Conservation (phyloP, 805 yeast species). For the Teunomyces lycoperdinae region DNA sequence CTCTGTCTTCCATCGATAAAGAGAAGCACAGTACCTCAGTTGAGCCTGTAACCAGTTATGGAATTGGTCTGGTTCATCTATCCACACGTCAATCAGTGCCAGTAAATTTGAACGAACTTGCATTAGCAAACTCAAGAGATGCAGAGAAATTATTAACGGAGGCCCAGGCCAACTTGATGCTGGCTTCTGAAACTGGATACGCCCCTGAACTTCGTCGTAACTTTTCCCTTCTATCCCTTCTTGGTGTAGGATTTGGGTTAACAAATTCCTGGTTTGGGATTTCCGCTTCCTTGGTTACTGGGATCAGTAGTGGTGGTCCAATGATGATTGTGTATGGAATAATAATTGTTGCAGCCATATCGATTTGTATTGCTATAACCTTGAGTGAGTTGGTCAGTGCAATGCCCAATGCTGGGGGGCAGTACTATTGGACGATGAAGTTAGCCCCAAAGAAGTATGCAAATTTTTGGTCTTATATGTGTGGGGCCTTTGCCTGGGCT, state of each 20-base stretch:
- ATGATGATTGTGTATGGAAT: slow-evolving; percentile 56
- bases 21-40: not conserved
- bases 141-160: slow-evolving; percentile 12
- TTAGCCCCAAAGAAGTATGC: slow-evolving; percentile 50
- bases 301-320: slow-evolving; percentile 59
- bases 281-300: slow-evolving; percentile 52
- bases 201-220: slow-evolving; percentile 21
- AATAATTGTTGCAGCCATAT: slow-evolving; percentile 46
- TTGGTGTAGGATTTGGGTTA: slow-evolving; percentile 60
- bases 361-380: slow-evolving; percentile 47
- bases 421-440: slow-evolving; percentile 56
- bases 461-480: slow-evolving; percentile 50
- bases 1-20: not conserved
- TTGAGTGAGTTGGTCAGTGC: slow-evolving; percentile 54
- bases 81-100: not conserved
- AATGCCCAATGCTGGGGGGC: slow-evolving; percentile 59
- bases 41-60: not conserved
- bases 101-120: slow-evolving; percentile 5
- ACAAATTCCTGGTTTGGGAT: slow-evolving; percentile 64
- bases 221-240: slow-evolving; percentile 45
- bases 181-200: slow-evolving; percentile 30
- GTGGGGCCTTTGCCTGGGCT: slow-evolving; percentile 63
- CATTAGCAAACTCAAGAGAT: slow-evolving; percentile 4
- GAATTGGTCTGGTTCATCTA: not conserved
- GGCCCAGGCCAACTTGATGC: slow-evolving; percentile 21